Evolutionary conservation across 768 basidiomycete genomes (phyloP), one percentile per base, ranked within the genome.

Genomic region (Lentinula guzmanii): DNA sequence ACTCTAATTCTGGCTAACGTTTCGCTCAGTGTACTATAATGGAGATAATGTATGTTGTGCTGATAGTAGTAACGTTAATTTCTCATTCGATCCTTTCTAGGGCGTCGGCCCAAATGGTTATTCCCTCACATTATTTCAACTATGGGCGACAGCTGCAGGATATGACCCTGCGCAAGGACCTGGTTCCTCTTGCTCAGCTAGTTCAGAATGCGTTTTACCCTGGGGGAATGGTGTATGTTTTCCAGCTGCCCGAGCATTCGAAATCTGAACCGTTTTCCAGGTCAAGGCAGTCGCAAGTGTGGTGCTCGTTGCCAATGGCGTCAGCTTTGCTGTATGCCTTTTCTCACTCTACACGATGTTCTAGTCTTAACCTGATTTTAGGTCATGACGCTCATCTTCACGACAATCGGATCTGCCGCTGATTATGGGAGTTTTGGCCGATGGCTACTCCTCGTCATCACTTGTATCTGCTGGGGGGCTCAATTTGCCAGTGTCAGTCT

Each of bases 361-460:
- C 58, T 43, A 16, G 45, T 9, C 28, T 53, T 18, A 16, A 48
- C 42, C 37, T 53, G 43, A 28, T 16, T 24, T 2, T 52, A 87
- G 86, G 75, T 90, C 16, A 91, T 93, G 90, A 91, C 91, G 0
- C 63, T 81, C 35, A 83, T 93, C 52, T 91, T 93, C 74, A 93
- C 91, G 2, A 91, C 89, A 0, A 84, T 93, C 45, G 85, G 86
- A 34, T 85, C 85, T 21, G 85, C 86, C 3, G 88, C 87, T 0
- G 89, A 91, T 68, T 91, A 89, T 64, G 87, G 87, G 4, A 79
- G 74, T 4, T 91, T 93, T 66, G 90, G 90, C 18, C 83, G 87
- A 13, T 93, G 90, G 89, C 70, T 93, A 8, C 76, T 93, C n/a
- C 74, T 92, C 24, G 78, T 78, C 16, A 70, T 87, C 9, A 93